A percentile compares a stretch with the other conserved stretches of the same genome.
phyloP scores from a whole-genome alignment of 2,329 filamentous ascomycete species.

The Colletotrichum orchidophilum region DNA sequence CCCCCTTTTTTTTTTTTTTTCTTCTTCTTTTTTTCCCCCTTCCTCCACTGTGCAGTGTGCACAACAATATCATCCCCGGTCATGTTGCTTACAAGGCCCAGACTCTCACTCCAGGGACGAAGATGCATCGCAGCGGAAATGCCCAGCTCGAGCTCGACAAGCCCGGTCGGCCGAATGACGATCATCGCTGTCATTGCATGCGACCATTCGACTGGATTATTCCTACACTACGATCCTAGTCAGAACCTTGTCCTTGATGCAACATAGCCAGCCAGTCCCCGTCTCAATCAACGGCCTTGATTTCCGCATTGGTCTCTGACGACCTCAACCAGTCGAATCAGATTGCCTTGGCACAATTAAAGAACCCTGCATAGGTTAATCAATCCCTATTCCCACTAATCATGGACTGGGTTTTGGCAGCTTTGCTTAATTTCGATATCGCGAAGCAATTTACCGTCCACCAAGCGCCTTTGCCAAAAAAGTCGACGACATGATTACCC shows the following conservation, averaged over 20 bases:
- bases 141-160: conserved; percentile 6
- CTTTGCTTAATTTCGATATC: conserved; percentile 22
- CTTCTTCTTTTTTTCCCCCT: no score
- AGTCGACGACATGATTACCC: not conserved
- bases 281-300: conserved; percentile 15
- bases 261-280: conserved; percentile 15
- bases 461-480: conserved; percentile 9
- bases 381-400: conserved; percentile 4
- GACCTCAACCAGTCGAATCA: conserved; percentile 10
- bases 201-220: not conserved
- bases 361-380: conserved; percentile 21
- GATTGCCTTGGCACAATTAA: conserved; percentile 28
- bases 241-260: conserved; percentile 6
- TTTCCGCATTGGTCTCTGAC: conserved; percentile 4
- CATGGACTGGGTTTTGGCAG: conserved; percentile 6
- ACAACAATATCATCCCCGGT: not conserved
- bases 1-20: conserved; percentile 1
- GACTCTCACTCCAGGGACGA: no score
- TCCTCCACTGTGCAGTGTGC: not conserved
- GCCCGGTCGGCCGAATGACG: conserved; percentile 28
- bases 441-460: conserved; percentile 7
- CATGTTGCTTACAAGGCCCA: no score
- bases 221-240: not conserved
- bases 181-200: conserved; percentile 13
- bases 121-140: not conserved